Evolutionary conservation across 306 rosid species (phyloP).

Genomic region (Cercis canadensis): DNA sequence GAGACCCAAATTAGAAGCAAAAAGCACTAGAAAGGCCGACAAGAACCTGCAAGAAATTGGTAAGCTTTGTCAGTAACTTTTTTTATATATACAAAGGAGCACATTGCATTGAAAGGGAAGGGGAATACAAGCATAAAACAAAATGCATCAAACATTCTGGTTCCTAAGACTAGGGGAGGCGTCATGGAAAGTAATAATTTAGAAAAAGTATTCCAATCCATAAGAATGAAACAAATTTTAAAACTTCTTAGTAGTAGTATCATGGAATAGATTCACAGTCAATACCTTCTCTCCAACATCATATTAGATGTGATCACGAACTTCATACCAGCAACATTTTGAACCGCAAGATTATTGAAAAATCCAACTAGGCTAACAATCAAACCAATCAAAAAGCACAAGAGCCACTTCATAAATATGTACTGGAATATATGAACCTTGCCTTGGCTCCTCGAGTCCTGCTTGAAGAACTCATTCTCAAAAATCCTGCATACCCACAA

Average conservation of each 20-base stretch:
- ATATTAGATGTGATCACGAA: constrained; percentile 87
- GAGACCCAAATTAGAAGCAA: constrained; percentile 71
- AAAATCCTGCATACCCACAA: constrained; percentile 57
- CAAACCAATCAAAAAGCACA: constrained; percentile 70
- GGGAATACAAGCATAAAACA: no score
- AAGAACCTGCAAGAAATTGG: constrained; percentile 56
- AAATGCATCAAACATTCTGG: no score
- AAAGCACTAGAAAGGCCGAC: constrained; percentile 71
- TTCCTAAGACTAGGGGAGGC: no score
- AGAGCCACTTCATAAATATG: constrained; percentile 76
- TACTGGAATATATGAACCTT: constrained; percentile 64
- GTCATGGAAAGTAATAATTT: no score
- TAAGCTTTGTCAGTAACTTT: constrained; percentile 37
- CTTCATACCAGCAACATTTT: constrained; percentile 90
- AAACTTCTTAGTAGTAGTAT: background rate
- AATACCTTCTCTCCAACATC: constrained; percentile 79
- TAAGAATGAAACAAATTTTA: background rate
- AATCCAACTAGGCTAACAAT: constrained; percentile 76
- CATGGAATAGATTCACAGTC: background rate
- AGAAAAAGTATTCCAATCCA: background rate
- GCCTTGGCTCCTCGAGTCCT: constrained; percentile 87
- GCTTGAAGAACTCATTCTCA: constrained; percentile 87
- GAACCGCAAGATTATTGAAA: constrained; percentile 87
- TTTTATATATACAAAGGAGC: no score
- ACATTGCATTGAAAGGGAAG: no score